Conservation (phyloP, 176 grass and related monocot genomes). For the Themeda triandra region DNA sequence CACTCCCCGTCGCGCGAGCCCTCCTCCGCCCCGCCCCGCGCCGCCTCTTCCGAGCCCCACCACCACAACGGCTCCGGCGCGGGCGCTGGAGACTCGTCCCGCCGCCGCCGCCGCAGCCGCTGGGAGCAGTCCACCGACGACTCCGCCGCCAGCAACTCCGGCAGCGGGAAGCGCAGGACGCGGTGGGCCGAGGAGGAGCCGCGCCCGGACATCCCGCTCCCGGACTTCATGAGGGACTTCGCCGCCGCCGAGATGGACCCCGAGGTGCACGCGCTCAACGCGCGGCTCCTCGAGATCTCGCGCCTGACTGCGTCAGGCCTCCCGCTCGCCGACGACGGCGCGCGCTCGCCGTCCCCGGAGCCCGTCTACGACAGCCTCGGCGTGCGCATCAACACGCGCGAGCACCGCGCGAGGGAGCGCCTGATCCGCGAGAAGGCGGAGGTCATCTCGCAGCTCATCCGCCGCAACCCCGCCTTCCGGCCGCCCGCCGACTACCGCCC, state of each 20-base stretch:
- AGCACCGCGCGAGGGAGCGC: slow-evolving; percentile 74
- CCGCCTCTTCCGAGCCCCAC: slow-evolving; percentile 26
- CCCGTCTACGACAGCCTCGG: slow-evolving; percentile 92
- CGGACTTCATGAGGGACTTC: slow-evolving; percentile 99
- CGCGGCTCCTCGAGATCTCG: slow-evolving; percentile 80
- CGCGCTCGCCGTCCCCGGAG: slow-evolving; percentile 77
- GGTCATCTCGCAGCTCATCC: slow-evolving; percentile 97
- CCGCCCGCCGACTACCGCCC: slow-evolving; percentile 86
- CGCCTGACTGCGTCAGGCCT: slow-evolving; percentile 60
- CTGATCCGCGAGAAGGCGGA: slow-evolving; percentile 88
- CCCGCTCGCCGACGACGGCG: slow-evolving; percentile 82
- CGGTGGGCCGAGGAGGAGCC: slow-evolving; percentile 96
- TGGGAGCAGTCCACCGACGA: slow-evolving; percentile 75
- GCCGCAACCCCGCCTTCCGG: slow-evolving; percentile 87
- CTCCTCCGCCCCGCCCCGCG: slow-evolving; percentile 17
- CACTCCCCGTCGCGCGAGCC: slow-evolving; percentile 29
- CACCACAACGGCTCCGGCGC: neutral
- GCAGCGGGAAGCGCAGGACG: slow-evolving; percentile 75
- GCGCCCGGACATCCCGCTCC: slow-evolving; percentile 59
- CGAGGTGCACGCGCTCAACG: slow-evolving; percentile 84
- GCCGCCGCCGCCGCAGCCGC: slow-evolving; percentile 64
- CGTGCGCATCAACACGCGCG: slow-evolving; percentile 90
- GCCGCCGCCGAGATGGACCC: slow-evolving; percentile 81
- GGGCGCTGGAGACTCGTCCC: slow-evolving; percentile 31
- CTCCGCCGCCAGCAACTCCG: slow-evolving; percentile 38